These are phyloP conservation scores for Beauveria australis DNA, from an alignment of 2,329 filamentous ascomycete genomes.

Conservation along the genomic window DNA sequence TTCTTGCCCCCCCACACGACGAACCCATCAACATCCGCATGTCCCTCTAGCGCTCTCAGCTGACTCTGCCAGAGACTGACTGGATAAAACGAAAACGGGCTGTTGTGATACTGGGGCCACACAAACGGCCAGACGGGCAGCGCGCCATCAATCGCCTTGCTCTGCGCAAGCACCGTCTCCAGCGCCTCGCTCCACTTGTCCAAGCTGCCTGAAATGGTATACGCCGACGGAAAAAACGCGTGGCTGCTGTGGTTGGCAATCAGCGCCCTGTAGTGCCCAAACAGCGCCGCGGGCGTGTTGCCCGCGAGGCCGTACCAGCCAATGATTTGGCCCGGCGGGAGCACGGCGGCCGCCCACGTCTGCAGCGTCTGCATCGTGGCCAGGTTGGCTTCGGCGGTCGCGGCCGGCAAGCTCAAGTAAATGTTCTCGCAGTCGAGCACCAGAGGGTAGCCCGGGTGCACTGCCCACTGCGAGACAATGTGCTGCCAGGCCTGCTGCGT, in stretches of 20 bases:
- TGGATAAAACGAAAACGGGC: neutral
- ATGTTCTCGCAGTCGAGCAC: constrained; percentile 11
- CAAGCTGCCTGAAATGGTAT: neutral
- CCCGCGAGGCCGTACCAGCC: constrained; percentile 11
- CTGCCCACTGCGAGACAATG: constrained; percentile 8
- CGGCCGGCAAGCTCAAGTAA: neutral
- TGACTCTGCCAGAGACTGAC: neutral
- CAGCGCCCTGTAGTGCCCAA: constrained; percentile 2
- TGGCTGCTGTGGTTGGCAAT: constrained; percentile 9
- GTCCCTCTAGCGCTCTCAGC: neutral
- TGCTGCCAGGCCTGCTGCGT: neutral
- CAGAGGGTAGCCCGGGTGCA: constrained; percentile 5
- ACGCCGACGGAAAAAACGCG: constrained; percentile 10
- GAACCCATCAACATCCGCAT: constrained; percentile 3
- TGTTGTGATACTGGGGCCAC: neutral
- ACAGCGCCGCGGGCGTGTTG: neutral
- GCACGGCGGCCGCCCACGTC: constrained; percentile 9
- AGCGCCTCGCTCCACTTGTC: neutral
- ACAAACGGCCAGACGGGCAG: constrained; percentile 6
- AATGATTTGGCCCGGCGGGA: constrained; percentile 7
- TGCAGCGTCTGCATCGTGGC: constrained; percentile 8
- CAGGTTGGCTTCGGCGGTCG: constrained; percentile 4
- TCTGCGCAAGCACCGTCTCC: neutral
- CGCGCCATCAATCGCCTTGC: constrained; percentile 3
- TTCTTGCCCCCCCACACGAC: constrained; percentile 11